Conservation (phyloP, 345 rosid species). For the Excoecaria agallocha region DNA sequence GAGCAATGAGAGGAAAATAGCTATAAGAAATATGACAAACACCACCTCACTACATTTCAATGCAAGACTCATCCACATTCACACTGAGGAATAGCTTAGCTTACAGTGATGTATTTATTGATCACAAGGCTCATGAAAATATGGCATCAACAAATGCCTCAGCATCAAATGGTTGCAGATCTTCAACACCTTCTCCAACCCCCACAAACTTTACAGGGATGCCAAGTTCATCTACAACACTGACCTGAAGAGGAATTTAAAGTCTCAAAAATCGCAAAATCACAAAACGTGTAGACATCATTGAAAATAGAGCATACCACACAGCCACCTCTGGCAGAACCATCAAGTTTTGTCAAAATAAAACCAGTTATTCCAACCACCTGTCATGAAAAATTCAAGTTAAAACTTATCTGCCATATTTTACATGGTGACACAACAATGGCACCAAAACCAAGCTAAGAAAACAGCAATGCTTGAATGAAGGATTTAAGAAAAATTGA, state of each 20-base stretch:
- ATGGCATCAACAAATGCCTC: slow-evolving; percentile 83
- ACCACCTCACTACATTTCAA: no score
- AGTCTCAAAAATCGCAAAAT: background rate
- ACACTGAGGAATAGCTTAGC: no score
- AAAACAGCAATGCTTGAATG: background rate
- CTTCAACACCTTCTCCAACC: slow-evolving; percentile 89
- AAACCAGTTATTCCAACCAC: slow-evolving; percentile 90
- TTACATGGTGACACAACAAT: background rate
- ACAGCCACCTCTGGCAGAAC: slow-evolving; percentile 96
- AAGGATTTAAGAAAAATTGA: background rate
- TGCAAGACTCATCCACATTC: no score
- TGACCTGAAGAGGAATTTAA: slow-evolving; percentile 52
- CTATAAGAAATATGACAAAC: no score
- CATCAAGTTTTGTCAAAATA: slow-evolving; percentile 90
- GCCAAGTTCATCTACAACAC: slow-evolving; percentile 91
- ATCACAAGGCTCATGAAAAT: slow-evolving; percentile 44
- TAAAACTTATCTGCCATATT: background rate
- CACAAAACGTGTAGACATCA: background rate
- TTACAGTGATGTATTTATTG: no score
- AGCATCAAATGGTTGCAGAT: slow-evolving; percentile 91
- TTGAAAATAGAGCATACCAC: slow-evolving; percentile 51
- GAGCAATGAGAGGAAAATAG: no score
- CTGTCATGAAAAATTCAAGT: slow-evolving; percentile 34
- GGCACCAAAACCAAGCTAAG: background rate
- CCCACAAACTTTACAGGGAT: slow-evolving; percentile 95